Base-by-base conservation (phyloP, 805 yeast genomes). In the Candida glaebosa region DNA sequence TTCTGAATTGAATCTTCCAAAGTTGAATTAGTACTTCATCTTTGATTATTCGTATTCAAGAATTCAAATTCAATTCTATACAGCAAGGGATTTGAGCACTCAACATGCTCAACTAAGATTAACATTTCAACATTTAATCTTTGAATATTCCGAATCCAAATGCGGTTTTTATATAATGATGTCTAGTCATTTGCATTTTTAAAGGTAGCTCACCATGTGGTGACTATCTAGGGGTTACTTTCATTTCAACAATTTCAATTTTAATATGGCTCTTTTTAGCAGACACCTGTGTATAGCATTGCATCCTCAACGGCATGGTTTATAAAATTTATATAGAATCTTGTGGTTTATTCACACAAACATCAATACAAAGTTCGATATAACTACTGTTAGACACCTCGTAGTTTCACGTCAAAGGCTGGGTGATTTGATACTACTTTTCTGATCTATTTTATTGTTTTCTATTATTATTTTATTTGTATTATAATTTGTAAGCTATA, bases 241-340 rank as follows among this genome's bases (percentile, higher is more conserved):
- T 58, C 60, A 55, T 55, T 56, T 61, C 66, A 60, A 60, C 66
- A 57, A 48, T 48, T 44, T 39, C 40, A 41, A 28, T 34, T 50
- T 49, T 48, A 38, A 19, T 38, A 30, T 47, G 48, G 46, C 46
- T 50, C 50, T 35, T 15, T 18, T 35, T 24, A 35, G 9, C 31
- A 35, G 17, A n/a, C 25, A 35, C 61, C 65, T 63, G 66, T 62
- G 64, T 56, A 61, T 61, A 64, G 67, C 64, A 33, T 47, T 60
- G 69, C 73, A 67, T 68, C 74, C 74, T 69, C 74, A 69, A 69
- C 74, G 75, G 75, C 57, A 66, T 67, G 73, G 64, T 60, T 37
- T 28, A 15, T 26, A 38, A 44, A 39, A 47, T 24, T 35, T 35
- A 50, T 38, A 40, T 31, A 36, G 30, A 42, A 28, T 34, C 9